phyloP scores from a whole-genome alignment of 176 grass and related monocot species.

The Urochloa ruziziensis region DNA sequence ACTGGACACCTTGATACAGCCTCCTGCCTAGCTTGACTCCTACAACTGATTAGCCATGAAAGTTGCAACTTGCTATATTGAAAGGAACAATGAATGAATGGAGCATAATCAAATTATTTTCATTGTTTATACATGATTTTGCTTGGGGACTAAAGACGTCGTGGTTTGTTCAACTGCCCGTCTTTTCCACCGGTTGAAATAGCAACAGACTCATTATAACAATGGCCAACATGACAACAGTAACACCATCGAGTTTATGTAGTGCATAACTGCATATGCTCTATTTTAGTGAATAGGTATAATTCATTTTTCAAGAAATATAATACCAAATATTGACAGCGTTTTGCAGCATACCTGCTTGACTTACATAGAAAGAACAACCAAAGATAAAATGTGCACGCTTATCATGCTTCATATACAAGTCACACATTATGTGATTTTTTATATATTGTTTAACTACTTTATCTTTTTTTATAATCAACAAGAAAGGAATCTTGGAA shows the following conservation, averaged over 20 bases:
- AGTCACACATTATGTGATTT: neutral
- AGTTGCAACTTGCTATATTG: neutral
- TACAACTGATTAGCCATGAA: neutral
- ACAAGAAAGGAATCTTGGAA: neutral
- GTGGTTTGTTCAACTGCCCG: neutral
- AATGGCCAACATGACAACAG: neutral
- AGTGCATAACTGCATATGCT: neutral
- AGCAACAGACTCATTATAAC: neutral
- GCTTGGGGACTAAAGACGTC: neutral
- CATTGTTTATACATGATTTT: neutral
- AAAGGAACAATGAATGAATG: neutral
- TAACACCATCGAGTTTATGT: neutral
- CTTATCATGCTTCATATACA: neutral
- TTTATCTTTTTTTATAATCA: neutral
- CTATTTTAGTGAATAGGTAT: neutral
- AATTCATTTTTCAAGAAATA: neutral
- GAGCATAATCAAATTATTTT: neutral
- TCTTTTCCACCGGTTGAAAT: neutral
- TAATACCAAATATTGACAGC: neutral
- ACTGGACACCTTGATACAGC: neutral
- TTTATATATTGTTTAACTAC: neutral
- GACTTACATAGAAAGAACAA: neutral
- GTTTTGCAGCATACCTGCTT: neutral
- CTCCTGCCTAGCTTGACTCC: neutral
- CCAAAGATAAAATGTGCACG: neutral